These are phyloP conservation scores for Guadua angustifolia DNA, from an alignment of 176 grass and related monocot genomes.

Conservation along the genomic window DNA sequence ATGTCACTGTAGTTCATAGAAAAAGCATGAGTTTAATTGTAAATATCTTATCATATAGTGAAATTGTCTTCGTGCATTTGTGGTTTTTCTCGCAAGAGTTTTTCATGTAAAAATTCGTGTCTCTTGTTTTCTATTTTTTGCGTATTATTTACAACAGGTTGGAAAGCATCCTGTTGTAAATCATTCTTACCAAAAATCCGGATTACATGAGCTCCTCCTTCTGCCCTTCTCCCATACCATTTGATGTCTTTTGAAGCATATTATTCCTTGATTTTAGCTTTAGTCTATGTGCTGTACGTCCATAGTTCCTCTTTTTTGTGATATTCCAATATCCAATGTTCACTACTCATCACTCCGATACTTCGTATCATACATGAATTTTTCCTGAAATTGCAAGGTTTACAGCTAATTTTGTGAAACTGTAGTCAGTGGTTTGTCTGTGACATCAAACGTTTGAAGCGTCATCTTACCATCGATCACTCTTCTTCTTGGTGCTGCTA, in stretches of 20 bases:
- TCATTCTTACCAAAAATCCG: constrained; percentile 50
- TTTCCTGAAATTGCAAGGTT: neutral
- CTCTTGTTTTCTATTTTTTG: too few species aligned
- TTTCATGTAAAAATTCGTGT: too few species aligned
- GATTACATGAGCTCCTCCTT: constrained; percentile 29
- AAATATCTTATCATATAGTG: too few species aligned
- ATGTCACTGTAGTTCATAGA: too few species aligned
- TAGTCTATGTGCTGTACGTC: neutral
- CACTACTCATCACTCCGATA: neutral
- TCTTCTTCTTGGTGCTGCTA: neutral
- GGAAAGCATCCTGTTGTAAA: constrained; percentile 45
- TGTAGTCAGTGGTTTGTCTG: neutral
- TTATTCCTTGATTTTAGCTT: neutral
- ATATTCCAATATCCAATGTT: neutral
- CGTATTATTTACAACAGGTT: constrained; percentile 24
- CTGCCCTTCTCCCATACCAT: neutral
- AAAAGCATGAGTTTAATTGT: too few species aligned
- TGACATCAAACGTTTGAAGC: too few species aligned
- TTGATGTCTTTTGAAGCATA: neutral
- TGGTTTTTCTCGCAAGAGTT: too few species aligned
- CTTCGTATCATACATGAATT: neutral
- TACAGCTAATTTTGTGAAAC: too few species aligned
- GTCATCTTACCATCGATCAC: too few species aligned
- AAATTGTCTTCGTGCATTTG: too few species aligned
- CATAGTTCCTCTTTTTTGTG: neutral